Percentiles rank a stretch among this genome's conserved stretches.
phyloP scores from a whole-genome alignment of 2,329 filamentous ascomycete species.

The Penicillium decumbens region DNA sequence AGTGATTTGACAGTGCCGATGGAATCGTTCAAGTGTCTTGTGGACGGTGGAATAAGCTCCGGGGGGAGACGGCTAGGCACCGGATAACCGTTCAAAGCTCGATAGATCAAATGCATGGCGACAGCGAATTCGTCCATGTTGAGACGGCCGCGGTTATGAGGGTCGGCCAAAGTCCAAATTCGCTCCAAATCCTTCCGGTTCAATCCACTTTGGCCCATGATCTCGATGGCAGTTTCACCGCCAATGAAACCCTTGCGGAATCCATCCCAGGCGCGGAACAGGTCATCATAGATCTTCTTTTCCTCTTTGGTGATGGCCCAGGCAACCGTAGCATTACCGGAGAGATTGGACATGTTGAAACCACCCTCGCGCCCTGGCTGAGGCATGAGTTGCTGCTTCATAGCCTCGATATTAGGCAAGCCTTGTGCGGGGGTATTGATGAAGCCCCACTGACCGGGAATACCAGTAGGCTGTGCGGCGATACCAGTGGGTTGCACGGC shows the following conservation, averaged over 20 bases:
- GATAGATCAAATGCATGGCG: constrained; percentile 97
- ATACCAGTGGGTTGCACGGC: constrained; percentile 85
- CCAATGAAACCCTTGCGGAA: constrained; percentile 87
- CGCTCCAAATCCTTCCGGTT: constrained; percentile 85
- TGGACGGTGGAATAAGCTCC: constrained; percentile 90
- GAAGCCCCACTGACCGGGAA: constrained; percentile 95
- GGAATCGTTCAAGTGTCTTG: constrained; percentile 85
- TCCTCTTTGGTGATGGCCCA: constrained; percentile 99
- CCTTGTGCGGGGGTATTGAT: constrained; percentile 89
- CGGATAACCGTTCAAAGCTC: constrained; percentile 93
- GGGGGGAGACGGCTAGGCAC: constrained; percentile 81
- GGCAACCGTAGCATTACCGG: constrained; percentile 90
- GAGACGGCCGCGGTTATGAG: constrained; percentile 86
- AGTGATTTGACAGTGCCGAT: constrained; percentile 90
- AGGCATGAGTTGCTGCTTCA: constrained; percentile 95
- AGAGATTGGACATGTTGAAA: constrained; percentile 80
- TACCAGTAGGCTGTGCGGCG: constrained; percentile 89
- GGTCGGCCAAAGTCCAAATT: constrained; percentile 91
- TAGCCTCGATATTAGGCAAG: constrained; percentile 85
- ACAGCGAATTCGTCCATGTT: constrained; percentile 97
- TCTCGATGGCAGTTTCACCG: constrained; percentile 90
- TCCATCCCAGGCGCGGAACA: constrained; percentile 96
- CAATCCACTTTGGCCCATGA: constrained; percentile 91
- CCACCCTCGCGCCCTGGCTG: constrained; percentile 83
- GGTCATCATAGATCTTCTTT: constrained; percentile 90